These are phyloP conservation scores for Grosmannia serpens DNA, from an alignment of 2,329 filamentous ascomycete species.

Conservation along the genomic window DNA sequence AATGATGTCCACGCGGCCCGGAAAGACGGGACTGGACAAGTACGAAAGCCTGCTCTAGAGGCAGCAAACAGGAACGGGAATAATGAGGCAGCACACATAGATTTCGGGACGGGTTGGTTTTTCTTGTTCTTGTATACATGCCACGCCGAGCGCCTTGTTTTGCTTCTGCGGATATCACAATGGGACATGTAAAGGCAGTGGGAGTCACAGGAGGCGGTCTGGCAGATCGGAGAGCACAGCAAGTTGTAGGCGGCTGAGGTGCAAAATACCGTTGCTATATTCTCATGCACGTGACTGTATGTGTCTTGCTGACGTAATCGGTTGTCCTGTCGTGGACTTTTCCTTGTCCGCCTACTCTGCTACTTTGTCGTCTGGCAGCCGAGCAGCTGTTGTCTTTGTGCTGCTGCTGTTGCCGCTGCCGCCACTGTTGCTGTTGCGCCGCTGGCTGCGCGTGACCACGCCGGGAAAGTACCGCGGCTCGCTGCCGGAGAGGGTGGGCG, in stretches of 20 bases:
- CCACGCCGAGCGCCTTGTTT: too few relatives aligned
- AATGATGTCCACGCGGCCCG: constrained; percentile 20
- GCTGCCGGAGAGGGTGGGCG: constrained; percentile 39
- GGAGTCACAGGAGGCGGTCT: too few relatives aligned
- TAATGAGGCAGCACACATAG: neutral
- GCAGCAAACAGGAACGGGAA: neutral
- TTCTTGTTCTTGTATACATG: neutral
- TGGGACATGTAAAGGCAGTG: too few relatives aligned
- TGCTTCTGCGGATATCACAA: too few relatives aligned
- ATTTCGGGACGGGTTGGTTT: neutral
- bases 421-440: constrained; percentile 27
- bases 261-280: too few relatives aligned
- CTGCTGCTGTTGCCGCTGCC: constrained; percentile 14
- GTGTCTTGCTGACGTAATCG: neutral
- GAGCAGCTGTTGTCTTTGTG: neutral
- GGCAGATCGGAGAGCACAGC: too few relatives aligned
- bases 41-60: constrained; percentile 53
- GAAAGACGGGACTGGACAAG: constrained; percentile 49
- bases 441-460: constrained; percentile 43
- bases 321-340: neutral
- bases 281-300: too few relatives aligned
- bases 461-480: constrained; percentile 65
- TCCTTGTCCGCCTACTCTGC: neutral
- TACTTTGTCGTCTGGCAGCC: neutral
- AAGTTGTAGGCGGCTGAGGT: too few relatives aligned